phyloP scores from a whole-genome alignment of 2,329 filamentous ascomycete species.

The Diaporthe sp. region DNA sequence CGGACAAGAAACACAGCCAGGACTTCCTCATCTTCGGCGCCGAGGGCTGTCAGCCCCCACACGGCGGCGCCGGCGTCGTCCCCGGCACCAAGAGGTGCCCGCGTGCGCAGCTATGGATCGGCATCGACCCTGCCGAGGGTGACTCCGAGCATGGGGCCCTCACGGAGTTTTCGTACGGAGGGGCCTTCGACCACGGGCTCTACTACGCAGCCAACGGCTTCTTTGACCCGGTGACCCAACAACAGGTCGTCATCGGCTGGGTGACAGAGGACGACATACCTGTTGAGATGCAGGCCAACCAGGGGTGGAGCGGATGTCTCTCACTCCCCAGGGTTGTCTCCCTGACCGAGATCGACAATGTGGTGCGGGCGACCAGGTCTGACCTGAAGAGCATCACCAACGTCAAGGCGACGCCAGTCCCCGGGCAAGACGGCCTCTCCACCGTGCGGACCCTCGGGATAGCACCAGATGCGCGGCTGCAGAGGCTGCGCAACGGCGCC shows the following conservation, averaged over 20 bases:
- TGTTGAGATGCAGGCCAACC: conserved; percentile 55
- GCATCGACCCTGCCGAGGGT: conserved; percentile 47
- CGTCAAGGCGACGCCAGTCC: conserved; percentile 47
- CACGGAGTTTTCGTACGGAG: conserved; percentile 47
- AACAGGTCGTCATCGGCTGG: conserved; percentile 63
- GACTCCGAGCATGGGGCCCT: background rate
- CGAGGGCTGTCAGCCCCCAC: conserved; percentile 52
- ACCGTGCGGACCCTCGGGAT: conserved; percentile 60
- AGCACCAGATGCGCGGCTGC: conserved; percentile 45
- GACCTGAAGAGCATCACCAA: conserved; percentile 56
- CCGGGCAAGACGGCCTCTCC: conserved; percentile 42
- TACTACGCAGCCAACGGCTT: conserved; percentile 65
- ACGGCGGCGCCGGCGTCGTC: conserved; percentile 39
- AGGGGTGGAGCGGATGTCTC: conserved; percentile 64
- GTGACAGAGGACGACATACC: conserved; percentile 64
- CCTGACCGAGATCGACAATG: conserved; percentile 54
- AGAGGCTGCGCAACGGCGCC: conserved; percentile 43
- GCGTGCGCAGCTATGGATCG: conserved; percentile 57
- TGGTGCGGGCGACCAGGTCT: conserved; percentile 53
- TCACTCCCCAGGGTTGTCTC: conserved; percentile 60
- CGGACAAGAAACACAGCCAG: conserved; percentile 43
- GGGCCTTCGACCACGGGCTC: conserved; percentile 62
- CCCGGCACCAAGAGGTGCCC: conserved; percentile 31
- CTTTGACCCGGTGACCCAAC: conserved; percentile 56
- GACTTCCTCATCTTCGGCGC: conserved; percentile 61